Percentiles rank a stretch among this genome's conserved stretches.
These are phyloP conservation scores for Aciculosporium take DNA, from an alignment of 2,329 filamentous ascomycete species.

Conservation along the genomic window DNA sequence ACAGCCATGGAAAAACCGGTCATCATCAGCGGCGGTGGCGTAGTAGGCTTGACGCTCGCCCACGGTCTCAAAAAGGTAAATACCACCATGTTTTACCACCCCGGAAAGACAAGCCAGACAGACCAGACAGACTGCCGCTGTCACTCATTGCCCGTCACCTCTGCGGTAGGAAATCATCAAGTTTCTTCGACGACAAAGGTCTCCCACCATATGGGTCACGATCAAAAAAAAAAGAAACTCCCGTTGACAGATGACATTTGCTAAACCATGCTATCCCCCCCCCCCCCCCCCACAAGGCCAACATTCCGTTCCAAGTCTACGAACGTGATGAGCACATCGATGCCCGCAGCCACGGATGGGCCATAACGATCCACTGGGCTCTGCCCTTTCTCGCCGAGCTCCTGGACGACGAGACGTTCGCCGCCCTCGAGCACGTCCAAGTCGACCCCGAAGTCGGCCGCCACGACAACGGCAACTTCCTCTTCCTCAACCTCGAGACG, in stretches of 20 bases:
- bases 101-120: too few species aligned
- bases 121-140: too few species aligned
- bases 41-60: slow-evolving; percentile 23
- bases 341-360: slow-evolving; percentile 36
- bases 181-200: too few species aligned
- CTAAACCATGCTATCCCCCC: not conserved
- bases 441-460: slow-evolving; percentile 24
- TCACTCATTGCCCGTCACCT: too few species aligned
- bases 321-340: slow-evolving; percentile 17
- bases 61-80: slow-evolving; percentile 21
- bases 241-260: too few species aligned
- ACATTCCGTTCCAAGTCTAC: slow-evolving; percentile 18
- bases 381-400: slow-evolving; percentile 20
- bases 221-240: not conserved
- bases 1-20: slow-evolving; percentile 12
- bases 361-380: slow-evolving; percentile 45
- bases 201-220: too few species aligned
- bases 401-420: slow-evolving; percentile 12
- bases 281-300: slow-evolving; percentile 10
- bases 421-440: slow-evolving; percentile 14
- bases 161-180: too few species aligned
- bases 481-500: slow-evolving; percentile 26
- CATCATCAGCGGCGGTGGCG: slow-evolving; percentile 23
- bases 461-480: slow-evolving; percentile 23
- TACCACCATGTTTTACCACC: too few species aligned